A percentile compares a stretch with the other conserved stretches of the same genome.
Evolutionary conservation across 495 filamentous ascomycete species (phyloP).

Genomic region (Neurospora pannonica): DNA sequence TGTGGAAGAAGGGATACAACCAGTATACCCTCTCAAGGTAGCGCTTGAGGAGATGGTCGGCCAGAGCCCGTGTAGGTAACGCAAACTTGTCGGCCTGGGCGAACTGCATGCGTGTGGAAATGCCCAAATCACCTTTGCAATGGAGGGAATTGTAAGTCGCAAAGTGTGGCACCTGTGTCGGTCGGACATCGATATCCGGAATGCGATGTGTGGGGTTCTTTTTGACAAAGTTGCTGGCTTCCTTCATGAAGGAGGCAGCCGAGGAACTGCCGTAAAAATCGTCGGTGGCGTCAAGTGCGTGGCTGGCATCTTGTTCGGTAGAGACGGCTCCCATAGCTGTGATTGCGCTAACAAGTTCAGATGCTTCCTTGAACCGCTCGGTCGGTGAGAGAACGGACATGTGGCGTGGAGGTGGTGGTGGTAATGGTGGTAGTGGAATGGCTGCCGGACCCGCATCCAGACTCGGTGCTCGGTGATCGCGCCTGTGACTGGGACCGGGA

Average conservation of each 20-base stretch:
- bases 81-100: slow-evolving; percentile 9
- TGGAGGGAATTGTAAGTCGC: not conserved
- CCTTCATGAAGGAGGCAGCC: slow-evolving; percentile 34
- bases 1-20: slow-evolving; percentile 39
- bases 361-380: not conserved
- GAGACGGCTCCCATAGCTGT: slow-evolving; percentile 29
- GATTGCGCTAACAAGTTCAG: slow-evolving; percentile 20
- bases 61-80: slow-evolving; percentile 33
- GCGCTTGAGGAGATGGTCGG: slow-evolving; percentile 34
- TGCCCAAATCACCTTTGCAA: not conserved
- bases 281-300: slow-evolving; percentile 18
- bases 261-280: slow-evolving; percentile 37
- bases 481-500: not conserved
- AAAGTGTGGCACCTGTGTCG: not conserved
- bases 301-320: slow-evolving; percentile 15
- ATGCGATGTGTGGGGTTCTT: not conserved
- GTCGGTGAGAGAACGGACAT: not conserved
- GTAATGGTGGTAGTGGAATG: not conserved
- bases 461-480: not conserved
- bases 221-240: slow-evolving; percentile 23
- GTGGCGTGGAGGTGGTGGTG: not conserved
- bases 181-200: not conserved
- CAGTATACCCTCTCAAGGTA: slow-evolving; percentile 35
- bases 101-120: not conserved
- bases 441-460: not conserved